A percentile compares a stretch with the other conserved stretches of the same genome.
Conservation (phyloP, 179 eudicot species). For the Nepenthes alata region DNA sequence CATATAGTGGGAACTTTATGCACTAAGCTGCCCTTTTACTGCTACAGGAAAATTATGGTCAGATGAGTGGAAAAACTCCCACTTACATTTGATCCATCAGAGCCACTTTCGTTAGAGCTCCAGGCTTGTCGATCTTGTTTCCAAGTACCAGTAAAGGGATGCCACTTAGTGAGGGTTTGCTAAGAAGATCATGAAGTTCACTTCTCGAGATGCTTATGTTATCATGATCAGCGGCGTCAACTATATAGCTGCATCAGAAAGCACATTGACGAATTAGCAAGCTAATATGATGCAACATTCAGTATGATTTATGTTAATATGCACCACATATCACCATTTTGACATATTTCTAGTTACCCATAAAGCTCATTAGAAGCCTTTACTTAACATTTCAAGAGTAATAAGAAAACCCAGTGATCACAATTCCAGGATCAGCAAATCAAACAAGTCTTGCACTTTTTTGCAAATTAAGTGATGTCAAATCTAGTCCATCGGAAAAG, state of each 20-base stretch:
- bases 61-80: not conserved
- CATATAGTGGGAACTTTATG: no score
- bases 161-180: conserved; percentile 70
- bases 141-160: conserved; percentile 97
- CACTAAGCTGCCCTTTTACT: no score
- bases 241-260: conserved; percentile 67
- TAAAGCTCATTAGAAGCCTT: no score
- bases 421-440: no score
- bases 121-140: conserved; percentile 87
- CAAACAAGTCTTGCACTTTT: no score
- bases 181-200: conserved; percentile 87
- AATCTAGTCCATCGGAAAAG: no score
- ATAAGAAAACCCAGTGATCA: not conserved
- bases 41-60: not conserved
- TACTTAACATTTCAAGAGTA: not conserved
- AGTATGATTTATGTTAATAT: no score
- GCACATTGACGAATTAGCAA: not conserved
- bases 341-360: no score
- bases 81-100: conserved; percentile 87
- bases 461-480: no score
- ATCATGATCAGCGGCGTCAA: conserved; percentile 94
- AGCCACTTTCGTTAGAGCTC: conserved; percentile 65
- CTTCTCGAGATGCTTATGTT: conserved; percentile 76
- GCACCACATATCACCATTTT: not conserved
- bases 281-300: not conserved